Conservation (phyloP, 805 yeast genomes). For the Cyberlindnera amylophila region DNA sequence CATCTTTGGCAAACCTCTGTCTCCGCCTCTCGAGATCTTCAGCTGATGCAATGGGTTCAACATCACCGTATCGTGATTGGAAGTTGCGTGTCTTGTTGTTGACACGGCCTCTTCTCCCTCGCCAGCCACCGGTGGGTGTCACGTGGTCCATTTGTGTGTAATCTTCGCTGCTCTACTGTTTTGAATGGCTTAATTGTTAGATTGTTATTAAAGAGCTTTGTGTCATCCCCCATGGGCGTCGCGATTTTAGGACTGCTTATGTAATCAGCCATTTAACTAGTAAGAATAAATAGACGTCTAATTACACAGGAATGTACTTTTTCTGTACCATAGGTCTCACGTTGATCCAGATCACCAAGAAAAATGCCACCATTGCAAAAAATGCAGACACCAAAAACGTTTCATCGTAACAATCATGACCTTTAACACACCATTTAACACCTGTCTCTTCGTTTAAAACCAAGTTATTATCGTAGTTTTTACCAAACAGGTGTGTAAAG, state of each 20-base stretch:
- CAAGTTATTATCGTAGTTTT: constrained; percentile 51
- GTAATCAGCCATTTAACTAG: neutral
- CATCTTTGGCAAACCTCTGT: constrained; percentile 31
- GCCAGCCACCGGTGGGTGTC: too few species aligned
- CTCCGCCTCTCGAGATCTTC: constrained; percentile 28
- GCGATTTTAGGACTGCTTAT: too few species aligned
- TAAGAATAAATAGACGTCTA: neutral
- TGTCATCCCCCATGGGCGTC: too few species aligned
- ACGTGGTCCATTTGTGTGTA: too few species aligned
- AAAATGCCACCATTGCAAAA: constrained; percentile 23
- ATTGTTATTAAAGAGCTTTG: neutral
- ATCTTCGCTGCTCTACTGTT: too few species aligned
- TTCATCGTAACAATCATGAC: constrained; percentile 33
- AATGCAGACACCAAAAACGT: constrained; percentile 39
- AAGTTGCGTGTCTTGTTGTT: neutral
- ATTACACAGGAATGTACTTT: too few species aligned
- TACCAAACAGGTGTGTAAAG: constrained; percentile 62
- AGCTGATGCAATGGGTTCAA: too few species aligned
- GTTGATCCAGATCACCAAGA: constrained; percentile 16
- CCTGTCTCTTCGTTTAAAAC: constrained; percentile 13
- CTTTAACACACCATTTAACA: constrained; percentile 22
- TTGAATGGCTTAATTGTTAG: too few species aligned
- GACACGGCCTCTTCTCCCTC: neutral
- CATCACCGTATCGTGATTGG: too few species aligned
- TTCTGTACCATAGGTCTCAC: constrained; percentile 11